These are phyloP conservation scores for Wakefieldia striispora DNA, from an alignment of 768 basidiomycete species.

Conservation along the genomic window DNA sequence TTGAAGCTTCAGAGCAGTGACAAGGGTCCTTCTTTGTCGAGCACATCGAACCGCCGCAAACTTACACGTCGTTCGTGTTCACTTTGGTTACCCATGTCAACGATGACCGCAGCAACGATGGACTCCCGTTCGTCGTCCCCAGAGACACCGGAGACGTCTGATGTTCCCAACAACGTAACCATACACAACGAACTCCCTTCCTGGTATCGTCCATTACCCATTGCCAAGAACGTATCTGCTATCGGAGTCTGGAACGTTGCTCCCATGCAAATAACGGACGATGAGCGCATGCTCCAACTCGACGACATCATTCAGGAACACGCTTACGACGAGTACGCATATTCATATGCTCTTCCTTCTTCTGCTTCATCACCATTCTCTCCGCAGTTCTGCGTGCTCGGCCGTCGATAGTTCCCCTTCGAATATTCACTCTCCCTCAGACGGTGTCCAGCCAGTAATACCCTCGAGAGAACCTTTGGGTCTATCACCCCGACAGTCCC, in stretches of 20 bases:
- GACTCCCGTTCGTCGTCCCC: slow-evolving; percentile 74
- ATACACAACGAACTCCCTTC: slow-evolving; percentile 51
- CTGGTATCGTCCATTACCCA: slow-evolving; percentile 55
- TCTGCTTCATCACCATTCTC: background rate
- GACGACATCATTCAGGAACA: slow-evolving; percentile 74
- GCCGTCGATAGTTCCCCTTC: slow-evolving; percentile 18
- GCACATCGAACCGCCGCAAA: too few relatives aligned
- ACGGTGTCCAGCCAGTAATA: slow-evolving; percentile 38
- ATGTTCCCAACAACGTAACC: slow-evolving; percentile 47
- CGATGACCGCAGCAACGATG: slow-evolving; percentile 49
- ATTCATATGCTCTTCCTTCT: slow-evolving; percentile 6
- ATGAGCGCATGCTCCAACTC: slow-evolving; percentile 58
- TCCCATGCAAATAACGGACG: slow-evolving; percentile 46
- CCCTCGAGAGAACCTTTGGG: slow-evolving; percentile 31
- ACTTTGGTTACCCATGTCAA: slow-evolving; percentile 45
- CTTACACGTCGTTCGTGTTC: slow-evolving; percentile 7
- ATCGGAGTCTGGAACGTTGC: slow-evolving; percentile 46
- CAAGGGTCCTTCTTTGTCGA: slow-evolving; percentile 12
- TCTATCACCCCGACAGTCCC: slow-evolving; percentile 30
- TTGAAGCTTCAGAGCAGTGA: background rate
- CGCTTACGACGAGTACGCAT: slow-evolving; percentile 71
- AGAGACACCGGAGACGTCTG: slow-evolving; percentile 61
- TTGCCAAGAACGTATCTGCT: slow-evolving; percentile 34
- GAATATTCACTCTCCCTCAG: slow-evolving; percentile 6
- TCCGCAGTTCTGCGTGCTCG: slow-evolving; percentile 20